Percentiles rank a stretch among this genome's conserved stretches.
Evolutionary conservation across 2,329 filamentous ascomycete genomes (phyloP).

Genomic region (Dactylellina cionopaga): DNA sequence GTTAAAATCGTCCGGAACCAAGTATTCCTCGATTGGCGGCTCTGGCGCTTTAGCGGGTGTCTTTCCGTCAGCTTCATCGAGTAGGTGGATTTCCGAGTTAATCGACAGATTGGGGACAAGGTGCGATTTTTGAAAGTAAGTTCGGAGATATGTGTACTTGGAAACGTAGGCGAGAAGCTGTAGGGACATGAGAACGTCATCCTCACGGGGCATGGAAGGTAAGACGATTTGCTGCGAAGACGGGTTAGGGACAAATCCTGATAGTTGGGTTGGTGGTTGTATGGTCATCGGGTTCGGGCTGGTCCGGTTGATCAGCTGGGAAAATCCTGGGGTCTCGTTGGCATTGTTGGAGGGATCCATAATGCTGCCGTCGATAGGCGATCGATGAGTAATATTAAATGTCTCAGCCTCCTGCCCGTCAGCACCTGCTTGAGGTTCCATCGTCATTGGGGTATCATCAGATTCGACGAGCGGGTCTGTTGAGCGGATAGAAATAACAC

Average conservation of each 20-base stretch:
- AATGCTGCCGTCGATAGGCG: slow-evolving; percentile 84
- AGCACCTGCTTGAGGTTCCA: slow-evolving; percentile 80
- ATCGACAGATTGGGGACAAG: slow-evolving; percentile 92
- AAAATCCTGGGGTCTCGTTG: slow-evolving; percentile 76
- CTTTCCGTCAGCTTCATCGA: slow-evolving; percentile 71
- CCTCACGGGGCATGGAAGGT: slow-evolving; percentile 92
- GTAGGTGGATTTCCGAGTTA: slow-evolving; percentile 79
- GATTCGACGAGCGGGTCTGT: slow-evolving; percentile 79
- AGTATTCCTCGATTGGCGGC: slow-evolving; percentile 74
- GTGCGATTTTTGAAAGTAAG: slow-evolving; percentile 95
- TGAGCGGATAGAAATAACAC: slow-evolving; percentile 82
- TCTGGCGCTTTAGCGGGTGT: slow-evolving; percentile 73
- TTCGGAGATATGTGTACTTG: slow-evolving; percentile 95
- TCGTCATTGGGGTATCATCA: slow-evolving; percentile 74
- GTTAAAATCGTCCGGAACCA: slow-evolving; percentile 93
- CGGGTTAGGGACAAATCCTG: slow-evolving; percentile 79
- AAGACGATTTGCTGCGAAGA: slow-evolving; percentile 75
- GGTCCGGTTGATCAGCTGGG: slow-evolving; percentile 66
- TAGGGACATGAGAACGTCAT: slow-evolving; percentile 97
- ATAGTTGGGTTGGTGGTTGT: slow-evolving; percentile 70
- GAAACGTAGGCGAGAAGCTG: slow-evolving; percentile 97
- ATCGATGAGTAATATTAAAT: slow-evolving; percentile 92
- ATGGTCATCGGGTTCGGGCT: slow-evolving; percentile 47
- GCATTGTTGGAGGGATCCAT: slow-evolving; percentile 76
- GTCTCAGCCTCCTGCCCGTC: slow-evolving; percentile 87